These are phyloP conservation scores for Abrus precatorius DNA, from an alignment of 306 rosid species.

Conservation along the genomic window DNA sequence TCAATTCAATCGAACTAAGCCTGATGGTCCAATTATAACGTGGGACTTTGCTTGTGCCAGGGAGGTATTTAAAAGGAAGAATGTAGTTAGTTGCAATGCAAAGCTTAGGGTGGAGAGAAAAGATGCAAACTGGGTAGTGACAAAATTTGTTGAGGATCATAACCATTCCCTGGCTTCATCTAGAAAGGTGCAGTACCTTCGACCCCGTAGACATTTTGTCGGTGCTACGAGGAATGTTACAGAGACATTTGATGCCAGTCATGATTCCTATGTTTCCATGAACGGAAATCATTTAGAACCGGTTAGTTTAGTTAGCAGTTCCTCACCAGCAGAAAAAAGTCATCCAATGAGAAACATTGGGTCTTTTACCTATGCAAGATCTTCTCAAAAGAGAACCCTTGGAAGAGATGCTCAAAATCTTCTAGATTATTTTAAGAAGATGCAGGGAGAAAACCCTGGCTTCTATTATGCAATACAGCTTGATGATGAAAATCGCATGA, in stretches of 20 bases:
- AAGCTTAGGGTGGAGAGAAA: slow-evolving; percentile 77
- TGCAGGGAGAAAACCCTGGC: slow-evolving; percentile 84
- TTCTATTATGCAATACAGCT: slow-evolving; percentile 84
- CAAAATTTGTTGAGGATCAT: slow-evolving; percentile 84
- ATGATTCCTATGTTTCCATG: slow-evolving; percentile 56
- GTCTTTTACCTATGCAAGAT: slow-evolving; percentile 55
- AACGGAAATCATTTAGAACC: slow-evolving; percentile 64
- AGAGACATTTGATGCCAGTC: slow-evolving; percentile 54
- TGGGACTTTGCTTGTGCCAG: slow-evolving; percentile 81
- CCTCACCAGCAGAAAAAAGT: slow-evolving; percentile 63
- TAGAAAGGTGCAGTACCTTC: slow-evolving; percentile 66
- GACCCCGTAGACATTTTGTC: slow-evolving; percentile 73
- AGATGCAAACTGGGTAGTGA: slow-evolving; percentile 65
- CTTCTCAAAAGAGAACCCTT: slow-evolving; percentile 67
- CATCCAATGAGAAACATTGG: slow-evolving; percentile 56
- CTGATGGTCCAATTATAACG: slow-evolving; percentile 80
- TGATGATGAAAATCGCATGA: slow-evolving; percentile 83
- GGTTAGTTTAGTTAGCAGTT: slow-evolving; percentile 53
- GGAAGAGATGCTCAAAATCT: slow-evolving; percentile 87
- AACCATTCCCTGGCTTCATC: slow-evolving; percentile 70
- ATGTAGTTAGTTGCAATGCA: slow-evolving; percentile 79
- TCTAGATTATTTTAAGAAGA: slow-evolving; percentile 77
- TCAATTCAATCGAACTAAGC: slow-evolving; percentile 70
- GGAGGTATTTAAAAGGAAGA: slow-evolving; percentile 75
- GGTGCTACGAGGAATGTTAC: slow-evolving; percentile 67